Evolutionary conservation across 2,329 filamentous ascomycete species (phyloP).

Genomic region (Colletotrichum shisoi): DNA sequence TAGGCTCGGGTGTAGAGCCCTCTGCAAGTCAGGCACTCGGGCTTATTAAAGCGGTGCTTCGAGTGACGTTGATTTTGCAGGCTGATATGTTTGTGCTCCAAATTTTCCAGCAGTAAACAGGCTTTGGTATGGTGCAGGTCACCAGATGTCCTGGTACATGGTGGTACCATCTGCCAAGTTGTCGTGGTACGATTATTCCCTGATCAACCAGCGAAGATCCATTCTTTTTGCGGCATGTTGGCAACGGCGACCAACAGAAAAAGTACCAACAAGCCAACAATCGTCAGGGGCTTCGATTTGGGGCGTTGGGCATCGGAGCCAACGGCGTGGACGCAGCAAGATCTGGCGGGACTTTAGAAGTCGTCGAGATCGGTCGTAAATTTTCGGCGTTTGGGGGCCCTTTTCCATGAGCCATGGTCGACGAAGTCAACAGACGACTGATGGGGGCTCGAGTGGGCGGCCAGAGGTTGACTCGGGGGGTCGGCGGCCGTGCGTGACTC

Average conservation of each 20-base stretch:
- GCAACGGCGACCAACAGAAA: constrained; percentile 11
- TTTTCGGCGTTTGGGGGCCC: constrained; percentile 36
- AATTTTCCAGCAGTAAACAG: neutral
- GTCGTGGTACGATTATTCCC: neutral
- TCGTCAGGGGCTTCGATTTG: neutral
- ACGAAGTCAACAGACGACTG: constrained; percentile 18
- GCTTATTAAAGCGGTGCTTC: too few species aligned
- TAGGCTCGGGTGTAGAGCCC: neutral
- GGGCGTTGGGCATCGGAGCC: neutral
- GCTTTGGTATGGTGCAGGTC: neutral
- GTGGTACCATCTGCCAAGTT: constrained; percentile 3
- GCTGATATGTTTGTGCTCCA: constrained; percentile 6
- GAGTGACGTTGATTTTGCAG: neutral
- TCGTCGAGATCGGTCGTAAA: constrained; percentile 31
- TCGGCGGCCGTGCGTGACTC: neutral
- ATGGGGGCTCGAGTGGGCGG: neutral
- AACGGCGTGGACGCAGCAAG: neutral
- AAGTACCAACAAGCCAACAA: neutral
- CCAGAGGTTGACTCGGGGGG: neutral
- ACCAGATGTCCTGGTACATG: neutral
- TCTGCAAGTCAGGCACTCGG: neutral
- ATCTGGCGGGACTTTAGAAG: constrained; percentile 2
- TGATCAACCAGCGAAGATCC: neutral
- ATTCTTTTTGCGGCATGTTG: constrained; percentile 17
- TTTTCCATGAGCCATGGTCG: constrained; percentile 36